Evolutionary conservation across 352 stramenopile genomes (phyloP).

Genomic region (Peronospora farinosa): DNA sequence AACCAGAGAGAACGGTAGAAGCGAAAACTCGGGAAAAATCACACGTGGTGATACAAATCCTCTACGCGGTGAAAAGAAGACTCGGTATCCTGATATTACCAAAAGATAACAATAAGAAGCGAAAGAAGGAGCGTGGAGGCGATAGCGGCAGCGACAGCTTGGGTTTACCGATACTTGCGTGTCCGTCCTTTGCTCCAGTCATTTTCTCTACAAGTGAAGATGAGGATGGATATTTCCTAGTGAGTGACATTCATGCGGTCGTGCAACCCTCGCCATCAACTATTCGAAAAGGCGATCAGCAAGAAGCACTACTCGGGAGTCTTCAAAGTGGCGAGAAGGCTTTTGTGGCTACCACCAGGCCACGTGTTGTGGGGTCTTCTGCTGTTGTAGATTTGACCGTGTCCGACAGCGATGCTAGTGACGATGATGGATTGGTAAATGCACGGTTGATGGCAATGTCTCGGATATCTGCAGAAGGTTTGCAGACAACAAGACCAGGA

Average conservation of each 20-base stretch:
- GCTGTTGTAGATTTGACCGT: constrained; percentile 30
- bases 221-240: constrained; percentile 41
- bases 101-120: constrained; percentile 11
- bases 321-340: neutral
- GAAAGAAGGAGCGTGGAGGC: constrained; percentile 9
- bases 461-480: neutral
- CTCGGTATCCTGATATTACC: constrained; percentile 4
- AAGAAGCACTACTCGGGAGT: neutral
- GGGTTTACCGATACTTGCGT: neutral
- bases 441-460: constrained; percentile 1
- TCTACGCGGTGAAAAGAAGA: constrained; percentile 22
- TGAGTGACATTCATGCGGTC: constrained; percentile 43
- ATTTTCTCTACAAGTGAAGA: constrained; percentile 31
- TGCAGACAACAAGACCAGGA: constrained; percentile 7
- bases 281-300: neutral
- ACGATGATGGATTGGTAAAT: constrained; percentile 12
- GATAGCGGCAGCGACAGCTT: constrained; percentile 5
- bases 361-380: neutral
- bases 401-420: constrained; percentile 27
- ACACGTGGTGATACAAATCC: constrained; percentile 10
- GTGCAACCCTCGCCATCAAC: constrained; percentile 17
- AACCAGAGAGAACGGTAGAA: neutral
- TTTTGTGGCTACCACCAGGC: neutral
- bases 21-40: constrained; percentile 1
- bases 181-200: constrained; percentile 15